A percentile compares a stretch with the other conserved stretches of the same genome.
Conservation (phyloP, 2,329 filamentous ascomycete genomes). For the Aphanoascus verrucosus region DNA sequence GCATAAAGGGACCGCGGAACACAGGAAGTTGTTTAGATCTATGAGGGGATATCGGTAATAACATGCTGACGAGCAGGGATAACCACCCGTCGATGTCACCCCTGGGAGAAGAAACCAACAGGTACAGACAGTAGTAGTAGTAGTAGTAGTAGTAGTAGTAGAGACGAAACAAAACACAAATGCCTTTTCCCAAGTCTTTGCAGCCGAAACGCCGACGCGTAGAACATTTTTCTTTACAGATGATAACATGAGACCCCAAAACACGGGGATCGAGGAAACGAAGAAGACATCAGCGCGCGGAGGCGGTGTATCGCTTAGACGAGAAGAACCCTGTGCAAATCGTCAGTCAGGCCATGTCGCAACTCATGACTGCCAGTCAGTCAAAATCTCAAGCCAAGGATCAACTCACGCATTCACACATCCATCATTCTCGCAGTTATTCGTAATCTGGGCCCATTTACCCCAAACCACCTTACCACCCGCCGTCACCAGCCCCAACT, state of each 20-base stretch:
- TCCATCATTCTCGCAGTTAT: constrained; percentile 48
- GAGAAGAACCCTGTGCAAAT: constrained; percentile 17
- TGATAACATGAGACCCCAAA: too few species aligned
- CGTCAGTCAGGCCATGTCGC: not conserved
- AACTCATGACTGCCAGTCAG: not conserved
- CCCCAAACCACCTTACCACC: constrained; percentile 92
- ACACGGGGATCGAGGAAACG: not conserved
- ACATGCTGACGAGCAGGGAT: constrained; percentile 4
- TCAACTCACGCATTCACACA: constrained; percentile 47
- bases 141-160: too few species aligned
- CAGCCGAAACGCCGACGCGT: too few species aligned
- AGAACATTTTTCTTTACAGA: too few species aligned
- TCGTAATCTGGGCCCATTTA: constrained; percentile 61
- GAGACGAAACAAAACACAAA: not conserved
- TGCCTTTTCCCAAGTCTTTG: too few species aligned
- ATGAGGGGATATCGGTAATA: not conserved
- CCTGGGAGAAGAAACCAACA: not conserved
- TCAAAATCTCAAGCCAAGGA: not conserved
- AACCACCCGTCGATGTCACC: not conserved
- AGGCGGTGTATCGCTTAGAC: constrained; percentile 11
- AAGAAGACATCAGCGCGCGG: not conserved
- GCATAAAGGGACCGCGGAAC: not conserved
- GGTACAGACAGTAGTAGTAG: not conserved
- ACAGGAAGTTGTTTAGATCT: not conserved
- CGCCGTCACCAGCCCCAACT: constrained; percentile 81